These are phyloP conservation scores for Bruguiera hainesii DNA, from an alignment of 441 rosid genomes.

Conservation along the genomic window DNA sequence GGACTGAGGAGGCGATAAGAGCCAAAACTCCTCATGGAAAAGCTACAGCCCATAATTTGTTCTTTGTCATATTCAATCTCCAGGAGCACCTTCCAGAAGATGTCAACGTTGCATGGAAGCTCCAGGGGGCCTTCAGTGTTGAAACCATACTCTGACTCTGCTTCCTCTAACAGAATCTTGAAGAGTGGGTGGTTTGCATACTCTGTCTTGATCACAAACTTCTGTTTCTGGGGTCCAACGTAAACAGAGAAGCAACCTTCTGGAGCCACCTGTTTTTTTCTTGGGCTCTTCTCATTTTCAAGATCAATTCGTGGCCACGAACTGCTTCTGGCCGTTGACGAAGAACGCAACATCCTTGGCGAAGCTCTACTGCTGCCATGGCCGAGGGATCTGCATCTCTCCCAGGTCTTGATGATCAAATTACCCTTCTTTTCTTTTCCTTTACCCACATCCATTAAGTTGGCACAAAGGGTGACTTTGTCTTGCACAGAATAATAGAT, in stretches of 20 bases:
- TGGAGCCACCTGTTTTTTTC: slow-evolving; percentile 42
- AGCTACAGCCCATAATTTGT: slow-evolving; percentile 29
- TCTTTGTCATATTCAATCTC: slow-evolving; percentile 37
- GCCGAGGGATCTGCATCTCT: slow-evolving; percentile 52
- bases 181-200: slow-evolving; percentile 64
- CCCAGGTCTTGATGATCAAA: slow-evolving; percentile 55
- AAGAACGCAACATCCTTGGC: not conserved
- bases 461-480: not conserved
- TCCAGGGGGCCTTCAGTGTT: slow-evolving; percentile 54
- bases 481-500: not conserved
- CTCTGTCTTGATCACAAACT: slow-evolving; percentile 56
- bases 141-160: slow-evolving; percentile 63
- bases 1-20: slow-evolving; percentile 40
- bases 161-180: slow-evolving; percentile 59
- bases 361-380: slow-evolving; percentile 19
- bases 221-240: slow-evolving; percentile 54
- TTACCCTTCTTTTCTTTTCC: slow-evolving; percentile 28
- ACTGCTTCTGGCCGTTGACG: slow-evolving; percentile 34
- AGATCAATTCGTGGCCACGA: slow-evolving; percentile 33
- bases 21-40: slow-evolving; percentile 20
- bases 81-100: slow-evolving; percentile 40
- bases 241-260: slow-evolving; percentile 72
- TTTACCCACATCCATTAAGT: slow-evolving; percentile 22
- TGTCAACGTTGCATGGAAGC: slow-evolving; percentile 61
- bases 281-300: not conserved